Base-by-base conservation (phyloP, 352 stramenopile genomes). In the Blastocystis sp. region DNA sequence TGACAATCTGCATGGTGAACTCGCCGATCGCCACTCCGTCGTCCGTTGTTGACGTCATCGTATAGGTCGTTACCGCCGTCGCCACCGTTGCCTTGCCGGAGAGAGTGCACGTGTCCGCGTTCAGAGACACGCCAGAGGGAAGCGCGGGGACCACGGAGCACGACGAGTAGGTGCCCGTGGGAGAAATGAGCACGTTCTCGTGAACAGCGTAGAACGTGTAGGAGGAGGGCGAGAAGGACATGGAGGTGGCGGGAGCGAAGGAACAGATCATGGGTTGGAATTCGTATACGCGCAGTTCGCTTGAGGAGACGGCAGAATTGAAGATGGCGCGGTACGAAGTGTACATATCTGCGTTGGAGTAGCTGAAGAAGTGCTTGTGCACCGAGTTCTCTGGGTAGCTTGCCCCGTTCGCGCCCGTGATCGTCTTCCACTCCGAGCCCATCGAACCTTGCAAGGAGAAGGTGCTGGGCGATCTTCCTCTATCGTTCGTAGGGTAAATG, bases 191-290 rank as follows among this genome's bases (percentile, higher is more conserved):
- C 13, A 74, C 16, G 21, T 10, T 33, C 6, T 26, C 16, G 13
- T 50, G 31, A 63, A 33, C 71, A n/a, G 39, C 66, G 24, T 62
- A 35, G 31, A 24, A 29, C 3, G 50, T 29, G 9, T 65, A 51
- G 13, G 71, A 66, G 35, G 29, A 31, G 19, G 71, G 50, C 29
- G 13, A 50, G 63, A 81, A 81, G 2, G 16, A 21, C 39, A 81
- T 81, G 13, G 50, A 45, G 6, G 71, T 39, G 4, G 71, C 45
- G 19, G 50, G 10, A 3, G 71, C 13, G 21, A 66, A 31, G 21
- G 37, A n/a, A 39, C 71, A 81, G 13, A 81, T 51, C 37, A 81
- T 41, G 33, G 45, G 71, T 24, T 81, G 71, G n/a, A 81, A 50
- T 33, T 81, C 71, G 33, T 63, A 63, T n/a, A n/a, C n/a, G n/a